Evolutionary conservation across 2,329 filamentous ascomycete genomes (phyloP), one percentile per base, ranked within the genome.

Genomic region (Drechslerella dactyloides): DNA sequence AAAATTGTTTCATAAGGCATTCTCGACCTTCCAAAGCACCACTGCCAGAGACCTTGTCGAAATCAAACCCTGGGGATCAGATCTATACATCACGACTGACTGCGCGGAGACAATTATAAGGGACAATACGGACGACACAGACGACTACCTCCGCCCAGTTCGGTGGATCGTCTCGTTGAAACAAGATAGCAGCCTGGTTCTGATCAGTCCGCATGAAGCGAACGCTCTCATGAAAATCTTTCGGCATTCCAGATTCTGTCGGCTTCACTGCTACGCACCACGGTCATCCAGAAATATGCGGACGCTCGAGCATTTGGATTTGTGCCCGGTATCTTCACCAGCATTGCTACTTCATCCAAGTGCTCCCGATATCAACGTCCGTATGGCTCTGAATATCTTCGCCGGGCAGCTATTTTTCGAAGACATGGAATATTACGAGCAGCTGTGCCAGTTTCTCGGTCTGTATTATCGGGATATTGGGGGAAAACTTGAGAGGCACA

Each of bases 341-440:
- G 15, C 48, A 5, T 19, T 17, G 23, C n/a, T 5, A 2, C 17
- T n/a, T 8, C 5, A n/a, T n/a, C n/a, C 21, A 0, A 23, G 17
- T 10, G 19, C 17, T 4, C 13, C 23, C 2, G 30, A 30, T 23
- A 1, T 51, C 1, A 15, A 30, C 5, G 46, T 17, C 19, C 61
- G 51, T 1, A 64, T 78, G 2, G 75, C 72, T 7, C 81, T 91
- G 0, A 88, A 89, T 50, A 78, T 91, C 0, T 90, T 91, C 62
- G 81, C 89, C 0, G 89, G 89, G 0, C 86, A 89, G 64, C 80
- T 90, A 11, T 0, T 91, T 90, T 75, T 80, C 90, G 7, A 77
- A 76, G 0, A 82, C 80, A 0, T 85, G 82, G 46, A 66, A 78
- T 0, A 84, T 89, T 65, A 91, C 90, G 72, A 72, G 76, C 0